Percentiles rank a stretch among this genome's conserved stretches.
These are phyloP conservation scores for Torulaspora microellipsoides DNA, from an alignment of 805 yeast genomes.

Conservation along the genomic window DNA sequence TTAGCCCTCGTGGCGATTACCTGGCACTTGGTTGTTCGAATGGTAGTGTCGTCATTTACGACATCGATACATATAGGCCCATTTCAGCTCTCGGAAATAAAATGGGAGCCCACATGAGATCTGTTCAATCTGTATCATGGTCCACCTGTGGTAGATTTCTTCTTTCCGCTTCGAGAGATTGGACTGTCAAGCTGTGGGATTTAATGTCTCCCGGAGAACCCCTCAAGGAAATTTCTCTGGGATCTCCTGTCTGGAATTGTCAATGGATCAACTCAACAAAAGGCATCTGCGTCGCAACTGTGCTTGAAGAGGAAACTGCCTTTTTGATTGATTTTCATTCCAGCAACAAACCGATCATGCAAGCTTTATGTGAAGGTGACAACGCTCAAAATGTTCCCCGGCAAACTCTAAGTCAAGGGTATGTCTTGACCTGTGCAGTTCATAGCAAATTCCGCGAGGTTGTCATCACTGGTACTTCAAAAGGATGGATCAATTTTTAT, in stretches of 20 bases:
- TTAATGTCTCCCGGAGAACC: constrained; percentile 39
- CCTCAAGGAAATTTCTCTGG: constrained; percentile 47
- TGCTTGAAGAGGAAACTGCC: constrained; percentile 56
- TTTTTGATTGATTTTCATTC: constrained; percentile 22
- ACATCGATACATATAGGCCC: constrained; percentile 53
- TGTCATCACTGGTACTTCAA: constrained; percentile 71
- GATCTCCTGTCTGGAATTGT: constrained; percentile 67
- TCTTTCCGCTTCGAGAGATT: constrained; percentile 71
- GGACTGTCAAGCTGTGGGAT: constrained; percentile 83
- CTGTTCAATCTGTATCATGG: constrained; percentile 76
- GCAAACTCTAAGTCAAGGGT: constrained; percentile 18
- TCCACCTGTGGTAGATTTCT: constrained; percentile 64
- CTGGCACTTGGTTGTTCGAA: constrained; percentile 73
- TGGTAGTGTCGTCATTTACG: constrained; percentile 71
- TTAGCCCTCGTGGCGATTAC: constrained; percentile 76
- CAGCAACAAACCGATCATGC: constrained; percentile 3
- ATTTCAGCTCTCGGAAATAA: constrained; percentile 40
- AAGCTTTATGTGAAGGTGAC: neutral
- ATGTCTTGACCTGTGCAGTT: constrained; percentile 28
- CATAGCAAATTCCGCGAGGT: constrained; percentile 37
- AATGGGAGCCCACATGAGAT: constrained; percentile 61
- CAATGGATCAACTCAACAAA: constrained; percentile 22
- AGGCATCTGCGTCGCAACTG: constrained; percentile 54
- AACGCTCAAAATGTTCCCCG: neutral
- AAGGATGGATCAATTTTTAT: constrained; percentile 66